Evolutionary conservation across 2,329 filamentous ascomycete genomes (phyloP), one percentile per base, ranked within the genome.

Genomic region (Verticillium zaregamsianum): DNA sequence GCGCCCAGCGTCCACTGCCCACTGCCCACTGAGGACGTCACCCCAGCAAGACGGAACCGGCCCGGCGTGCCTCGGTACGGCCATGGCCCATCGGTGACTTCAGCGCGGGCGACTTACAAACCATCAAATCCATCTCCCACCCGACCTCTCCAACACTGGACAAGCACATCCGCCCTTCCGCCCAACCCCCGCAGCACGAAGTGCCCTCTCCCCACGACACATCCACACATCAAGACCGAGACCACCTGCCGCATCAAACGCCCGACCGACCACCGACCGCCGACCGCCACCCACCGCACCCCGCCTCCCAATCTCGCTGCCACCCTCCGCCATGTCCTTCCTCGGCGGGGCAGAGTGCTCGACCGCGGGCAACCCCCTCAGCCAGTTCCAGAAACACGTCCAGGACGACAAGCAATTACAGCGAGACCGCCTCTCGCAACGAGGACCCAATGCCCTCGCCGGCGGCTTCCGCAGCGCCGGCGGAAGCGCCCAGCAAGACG

Each of bases 321-420:
- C 23, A 17, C 14, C 35, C 56, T 28, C 25, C 69, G 81, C 65
- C 68, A 98, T 99, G 94, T 97, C 94, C 61, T 98, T 99, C 77
- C 85, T 98, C 71, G 92, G 92, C 78, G 93, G 94, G 69, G 91
- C 94, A 69, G 95, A 98, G 80, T 99, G 95, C 84, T 98, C 94
- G 61, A 96, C 95, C 65, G 93, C 91, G 67, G 92, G 90, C 72
- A 99, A 99, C 77, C 95, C 96, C 62, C 88, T 99, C 71, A 94
- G 92, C 74, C 95, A 98, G 82, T 96, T 99, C 76, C 92, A 93
- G 66, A 99, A 99, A 78, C 93, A 97, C 77, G 92, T 95, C 62
- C 91, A 96, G 73, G 92, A 96, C 83, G 95, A 99, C 80, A 96
- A 93, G 79, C 95, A 91, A 62, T 81, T 98, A 62, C 95, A 98